Evolutionary conservation across 2,329 filamentous ascomycete genomes (phyloP).

Genomic region (Calonectria pauciramosa): DNA sequence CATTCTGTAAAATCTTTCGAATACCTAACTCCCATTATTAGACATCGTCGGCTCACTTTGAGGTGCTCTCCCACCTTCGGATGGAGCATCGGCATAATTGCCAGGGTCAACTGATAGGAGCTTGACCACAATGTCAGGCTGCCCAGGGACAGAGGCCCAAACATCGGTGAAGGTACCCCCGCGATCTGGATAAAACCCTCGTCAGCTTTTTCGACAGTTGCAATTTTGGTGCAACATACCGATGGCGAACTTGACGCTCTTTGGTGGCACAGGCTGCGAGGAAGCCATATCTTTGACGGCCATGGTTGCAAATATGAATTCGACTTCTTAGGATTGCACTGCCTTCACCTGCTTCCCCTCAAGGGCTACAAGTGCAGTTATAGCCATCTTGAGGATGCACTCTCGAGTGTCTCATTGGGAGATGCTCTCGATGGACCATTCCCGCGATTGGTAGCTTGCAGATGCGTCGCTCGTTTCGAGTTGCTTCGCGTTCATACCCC

Average conservation of each 20-base stretch:
- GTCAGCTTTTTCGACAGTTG: not conserved
- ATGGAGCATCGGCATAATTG: conserved; percentile 79
- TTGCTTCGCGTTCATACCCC: not conserved
- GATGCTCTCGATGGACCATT: not conserved
- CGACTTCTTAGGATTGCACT: not conserved
- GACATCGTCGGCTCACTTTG: not conserved
- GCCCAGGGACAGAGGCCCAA: conserved; percentile 73
- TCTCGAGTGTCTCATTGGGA: not conserved
- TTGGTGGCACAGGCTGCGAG: conserved; percentile 3
- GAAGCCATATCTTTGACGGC: not conserved
- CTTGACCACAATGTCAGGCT: conserved; percentile 79
- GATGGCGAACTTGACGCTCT: conserved; percentile 8
- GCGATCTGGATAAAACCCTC: conserved; percentile 56
- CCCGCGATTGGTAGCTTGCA: not conserved
- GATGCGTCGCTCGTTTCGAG: conserved; percentile 3
- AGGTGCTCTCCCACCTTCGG: conserved; percentile 60
- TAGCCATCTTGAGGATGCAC: not conserved
- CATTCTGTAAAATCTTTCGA: conserved; percentile 15
- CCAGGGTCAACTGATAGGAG: conserved; percentile 79
- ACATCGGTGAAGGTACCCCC: conserved; percentile 82
- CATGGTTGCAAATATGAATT: not conserved
- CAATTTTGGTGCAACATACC: not conserved
- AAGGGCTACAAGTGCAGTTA: not conserved
- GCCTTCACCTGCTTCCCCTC: not conserved
- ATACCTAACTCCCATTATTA: conserved; percentile 11